Conservation (phyloP, 495 filamentous ascomycete species). For the Penicillium samsonianum region DNA sequence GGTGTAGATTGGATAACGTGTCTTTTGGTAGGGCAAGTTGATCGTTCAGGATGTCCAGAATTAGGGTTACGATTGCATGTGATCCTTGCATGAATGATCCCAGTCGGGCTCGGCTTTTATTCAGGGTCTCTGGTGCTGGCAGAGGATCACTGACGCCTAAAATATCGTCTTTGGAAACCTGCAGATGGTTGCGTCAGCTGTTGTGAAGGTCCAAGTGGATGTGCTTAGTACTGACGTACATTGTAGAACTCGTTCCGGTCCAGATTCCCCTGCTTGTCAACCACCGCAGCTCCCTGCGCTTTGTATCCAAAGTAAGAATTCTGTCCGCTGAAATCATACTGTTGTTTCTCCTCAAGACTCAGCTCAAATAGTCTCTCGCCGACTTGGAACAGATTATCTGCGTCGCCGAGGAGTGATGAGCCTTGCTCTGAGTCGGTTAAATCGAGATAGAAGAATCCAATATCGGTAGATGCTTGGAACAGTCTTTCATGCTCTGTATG, state of each 20-base stretch:
- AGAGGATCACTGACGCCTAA: slow-evolving; percentile 43
- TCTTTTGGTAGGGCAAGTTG: slow-evolving; percentile 50
- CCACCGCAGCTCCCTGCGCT: slow-evolving; percentile 47
- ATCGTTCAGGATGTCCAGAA: slow-evolving; percentile 53
- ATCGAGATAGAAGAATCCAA: slow-evolving; percentile 68
- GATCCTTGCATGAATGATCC: slow-evolving; percentile 48
- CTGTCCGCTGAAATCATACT: slow-evolving; percentile 49
- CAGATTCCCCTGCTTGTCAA: slow-evolving; percentile 54
- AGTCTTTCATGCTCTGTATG: slow-evolving; percentile 44
- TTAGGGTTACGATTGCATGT: slow-evolving; percentile 49
- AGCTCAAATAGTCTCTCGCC: slow-evolving; percentile 51
- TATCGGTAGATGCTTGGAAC: slow-evolving; percentile 50
- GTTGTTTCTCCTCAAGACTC: slow-evolving; percentile 53
- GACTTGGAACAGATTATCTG: slow-evolving; percentile 47
- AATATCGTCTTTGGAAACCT: slow-evolving; percentile 57
- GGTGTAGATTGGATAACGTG: slow-evolving; percentile 52
- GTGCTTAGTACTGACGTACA: slow-evolving; percentile 30
- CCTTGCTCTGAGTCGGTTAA: slow-evolving; percentile 44
- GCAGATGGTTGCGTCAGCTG: slow-evolving; percentile 4
- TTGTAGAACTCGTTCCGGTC: slow-evolving; percentile 67
- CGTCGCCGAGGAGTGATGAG: slow-evolving; percentile 42
- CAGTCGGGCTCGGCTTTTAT: slow-evolving; percentile 40
- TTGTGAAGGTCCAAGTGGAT: background rate
- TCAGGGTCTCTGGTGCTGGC: slow-evolving; percentile 48
- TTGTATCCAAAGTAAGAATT: slow-evolving; percentile 59